Evolutionary conservation across 352 stramenopile species (phyloP), one percentile per base, ranked within the genome.

Genomic region (Elongisporangium anandrum): DNA sequence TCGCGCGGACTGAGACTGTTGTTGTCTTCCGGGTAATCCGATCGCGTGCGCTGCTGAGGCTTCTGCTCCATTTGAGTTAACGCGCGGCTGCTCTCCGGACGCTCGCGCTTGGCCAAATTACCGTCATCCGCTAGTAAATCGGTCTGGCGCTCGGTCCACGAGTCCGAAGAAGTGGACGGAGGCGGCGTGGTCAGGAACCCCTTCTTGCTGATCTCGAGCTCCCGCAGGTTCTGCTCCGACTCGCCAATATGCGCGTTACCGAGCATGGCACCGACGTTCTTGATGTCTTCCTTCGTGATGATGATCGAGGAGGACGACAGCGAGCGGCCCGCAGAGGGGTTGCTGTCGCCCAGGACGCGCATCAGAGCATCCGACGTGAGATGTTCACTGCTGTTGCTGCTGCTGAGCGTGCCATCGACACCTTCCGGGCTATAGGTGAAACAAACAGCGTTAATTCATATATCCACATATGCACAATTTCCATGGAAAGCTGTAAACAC

Each of bases 271-370:
- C 78, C 76, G n/a, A 94, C 69, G 48, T 81, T 66, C 51, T 75
- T 81, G 48, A 94, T 91, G 69, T 94, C 84, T 64, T 94, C 84
- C 61, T 88, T 90, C 45, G 79, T 90, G 16, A 94, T 72, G n/a
- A 75, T 69, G 23, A 89, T 63, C 13, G 79, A 86, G 47, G 84
- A 91, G 39, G 84, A 94, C 50, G 81, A 91, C 24, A 79, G 60
- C 22, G 78, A 87, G 20, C 81, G 76, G 4, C 63, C 52, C 34
- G 70, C 59, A 17, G 34, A 45, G 10, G 34, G 34, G 10, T 45
- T 45, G 34, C 34, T 45, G 34, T 45, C 34, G 9, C 34, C 34
- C 34, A 45, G 10, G 34, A 45, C 34, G 13, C 34, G 34, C 34
- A 45, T 45, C 34, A 45, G 13, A 45, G 34, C 34, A 12, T 45